Conservation (phyloP, 371 early-diverging fungal species). For the Mucor piriformis region DNA sequence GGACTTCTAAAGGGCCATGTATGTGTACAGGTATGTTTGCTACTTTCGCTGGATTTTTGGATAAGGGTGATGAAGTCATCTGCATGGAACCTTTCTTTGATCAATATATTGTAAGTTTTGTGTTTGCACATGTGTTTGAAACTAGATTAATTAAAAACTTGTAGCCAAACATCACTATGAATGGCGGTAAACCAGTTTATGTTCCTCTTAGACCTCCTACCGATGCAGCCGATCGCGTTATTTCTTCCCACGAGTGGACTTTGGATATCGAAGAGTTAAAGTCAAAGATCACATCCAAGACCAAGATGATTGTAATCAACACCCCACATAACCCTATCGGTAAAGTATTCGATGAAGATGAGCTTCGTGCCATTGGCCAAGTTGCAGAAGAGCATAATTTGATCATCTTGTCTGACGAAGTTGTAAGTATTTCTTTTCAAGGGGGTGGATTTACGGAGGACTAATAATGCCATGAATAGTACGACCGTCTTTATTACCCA, state of each 20-base stretch:
- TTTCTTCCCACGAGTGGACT: slow-evolving; percentile 78
- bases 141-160: neutral
- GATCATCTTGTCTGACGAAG: slow-evolving; percentile 92
- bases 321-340: slow-evolving; percentile 97
- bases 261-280: slow-evolving; percentile 84
- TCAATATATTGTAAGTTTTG: slow-evolving; percentile 77
- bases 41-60: slow-evolving; percentile 75
- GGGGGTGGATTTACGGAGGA: too few species aligned
- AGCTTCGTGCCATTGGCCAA: slow-evolving; percentile 78
- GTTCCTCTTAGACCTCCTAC: slow-evolving; percentile 75
- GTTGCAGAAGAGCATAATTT: slow-evolving; percentile 84
- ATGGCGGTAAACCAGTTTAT: slow-evolving; percentile 85
- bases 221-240: slow-evolving; percentile 49
- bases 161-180: slow-evolving; percentile 83
- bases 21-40: slow-evolving; percentile 72
- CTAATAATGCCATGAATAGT: too few species aligned
- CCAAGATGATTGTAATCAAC: slow-evolving; percentile 91
- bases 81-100: slow-evolving; percentile 95
- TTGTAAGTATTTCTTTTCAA: slow-evolving; percentile 65
- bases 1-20: neutral
- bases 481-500: slow-evolving; percentile 88
- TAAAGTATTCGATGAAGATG: slow-evolving; percentile 81
- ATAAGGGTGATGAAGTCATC: slow-evolving; percentile 87
- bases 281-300: slow-evolving; percentile 74
- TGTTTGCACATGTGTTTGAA: neutral